Evolutionary conservation across 2,329 filamentous ascomycete species (phyloP).

Genomic region (Teratosphaeria zuluensis): DNA sequence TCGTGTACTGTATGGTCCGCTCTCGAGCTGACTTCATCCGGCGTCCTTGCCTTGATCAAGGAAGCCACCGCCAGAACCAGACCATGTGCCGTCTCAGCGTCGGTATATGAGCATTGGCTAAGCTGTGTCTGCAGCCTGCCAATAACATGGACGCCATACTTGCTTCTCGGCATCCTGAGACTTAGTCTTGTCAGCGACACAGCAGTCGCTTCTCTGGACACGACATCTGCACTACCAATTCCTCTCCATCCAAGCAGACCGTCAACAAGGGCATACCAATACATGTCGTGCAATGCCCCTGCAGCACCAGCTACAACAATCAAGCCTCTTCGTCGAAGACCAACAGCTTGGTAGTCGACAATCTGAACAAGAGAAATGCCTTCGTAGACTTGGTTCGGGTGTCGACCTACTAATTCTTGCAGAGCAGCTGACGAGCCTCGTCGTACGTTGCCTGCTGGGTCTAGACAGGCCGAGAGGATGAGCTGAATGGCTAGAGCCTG

Average conservation of each 20-base stretch:
- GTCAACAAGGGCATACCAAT: slow-evolving; percentile 60
- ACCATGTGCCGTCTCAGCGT: slow-evolving; percentile 63
- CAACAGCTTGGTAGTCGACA: slow-evolving; percentile 89
- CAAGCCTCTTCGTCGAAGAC: slow-evolving; percentile 74
- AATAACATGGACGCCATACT: slow-evolving; percentile 7
- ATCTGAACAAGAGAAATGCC: slow-evolving; percentile 81
- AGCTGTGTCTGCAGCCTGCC: slow-evolving; percentile 38
- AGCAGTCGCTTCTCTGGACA: slow-evolving; percentile 66
- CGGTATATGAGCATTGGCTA: slow-evolving; percentile 41
- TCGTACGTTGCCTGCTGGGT: slow-evolving; percentile 86
- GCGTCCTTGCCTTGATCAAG: slow-evolving; percentile 35
- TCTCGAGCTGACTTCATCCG: background rate
- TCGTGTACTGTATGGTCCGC: slow-evolving; percentile 12
- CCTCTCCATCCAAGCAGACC: slow-evolving; percentile 78
- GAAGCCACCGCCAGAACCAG: slow-evolving; percentile 53
- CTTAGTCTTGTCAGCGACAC: background rate
- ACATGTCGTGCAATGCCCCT: slow-evolving; percentile 51
- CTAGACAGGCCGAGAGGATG: slow-evolving; percentile 70
- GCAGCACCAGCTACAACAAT: slow-evolving; percentile 63
- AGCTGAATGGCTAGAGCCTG: slow-evolving; percentile 71
- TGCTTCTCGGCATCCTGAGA: background rate
- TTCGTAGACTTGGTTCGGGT: slow-evolving; percentile 72
- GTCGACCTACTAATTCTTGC: slow-evolving; percentile 86
- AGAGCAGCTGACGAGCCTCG: slow-evolving; percentile 86
- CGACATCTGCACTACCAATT: slow-evolving; percentile 66